A percentile compares a stretch with the other conserved stretches of the same genome.
These are phyloP conservation scores for Cornus controversa DNA, from an alignment of 148 eudicot species.

Conservation along the genomic window DNA sequence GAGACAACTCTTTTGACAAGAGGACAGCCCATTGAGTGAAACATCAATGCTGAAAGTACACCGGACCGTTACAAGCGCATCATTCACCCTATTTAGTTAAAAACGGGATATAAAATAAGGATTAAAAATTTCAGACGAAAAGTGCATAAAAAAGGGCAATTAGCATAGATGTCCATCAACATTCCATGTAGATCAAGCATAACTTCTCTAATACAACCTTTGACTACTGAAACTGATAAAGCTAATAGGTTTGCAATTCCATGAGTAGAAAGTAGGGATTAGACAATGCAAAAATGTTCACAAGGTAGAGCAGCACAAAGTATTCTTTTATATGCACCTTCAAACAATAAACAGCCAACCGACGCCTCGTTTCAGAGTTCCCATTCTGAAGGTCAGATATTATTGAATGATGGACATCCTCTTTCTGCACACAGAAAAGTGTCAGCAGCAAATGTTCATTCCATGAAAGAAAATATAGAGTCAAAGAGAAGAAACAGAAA, in stretches of 20 bases:
- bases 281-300: not conserved
- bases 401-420: constrained; percentile 99
- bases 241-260: not conserved
- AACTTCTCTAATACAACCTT: not conserved
- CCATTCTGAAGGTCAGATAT: constrained; percentile 99
- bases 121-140: too few species aligned
- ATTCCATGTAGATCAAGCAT: not conserved
- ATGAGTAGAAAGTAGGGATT: not conserved
- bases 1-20: not conserved
- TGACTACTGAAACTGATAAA: not conserved
- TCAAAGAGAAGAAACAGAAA: constrained; percentile 2
- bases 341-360: constrained; percentile 96
- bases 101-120: too few species aligned
- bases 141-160: too few species aligned
- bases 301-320: not conserved
- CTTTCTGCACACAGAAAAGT: constrained; percentile 64
- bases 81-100: too few species aligned
- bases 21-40: too few species aligned
- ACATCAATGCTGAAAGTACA: too few species aligned
- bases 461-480: not conserved
- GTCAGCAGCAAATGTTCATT: not conserved
- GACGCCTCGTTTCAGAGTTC: constrained; percentile 92
- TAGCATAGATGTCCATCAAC: not conserved
- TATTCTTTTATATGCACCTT: constrained; percentile 50
- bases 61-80: too few species aligned